Percentiles rank a stretch among this genome's conserved stretches.
Evolutionary conservation across 2,329 filamentous ascomycete species (phyloP).

Genomic region (Xylaria sp.): DNA sequence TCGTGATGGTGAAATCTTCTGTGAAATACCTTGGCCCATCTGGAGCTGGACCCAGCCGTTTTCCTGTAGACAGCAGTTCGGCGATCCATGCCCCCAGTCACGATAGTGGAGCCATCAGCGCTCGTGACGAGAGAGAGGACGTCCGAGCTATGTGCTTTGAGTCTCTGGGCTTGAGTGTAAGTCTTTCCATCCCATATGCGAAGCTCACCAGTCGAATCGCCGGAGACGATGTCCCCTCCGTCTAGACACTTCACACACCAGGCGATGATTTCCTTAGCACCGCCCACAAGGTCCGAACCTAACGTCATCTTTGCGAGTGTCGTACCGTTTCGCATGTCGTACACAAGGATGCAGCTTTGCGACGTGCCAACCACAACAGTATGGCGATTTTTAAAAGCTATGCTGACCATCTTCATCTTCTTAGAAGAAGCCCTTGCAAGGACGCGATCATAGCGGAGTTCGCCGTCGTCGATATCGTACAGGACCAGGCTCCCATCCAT

Average conservation of each 20-base stretch:
- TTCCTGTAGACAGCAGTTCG: conserved; percentile 85
- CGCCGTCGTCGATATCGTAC: conserved; percentile 85
- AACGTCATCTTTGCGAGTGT: conserved; percentile 85
- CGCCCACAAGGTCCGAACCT: conserved; percentile 79
- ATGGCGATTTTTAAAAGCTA: conserved; percentile 87
- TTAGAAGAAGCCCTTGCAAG: conserved; percentile 82
- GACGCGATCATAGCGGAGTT: conserved; percentile 81
- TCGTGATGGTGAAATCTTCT: conserved; percentile 91
- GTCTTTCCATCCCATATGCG: conserved; percentile 94
- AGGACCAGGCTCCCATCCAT: conserved; percentile 90
- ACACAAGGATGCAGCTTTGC: conserved; percentile 92
- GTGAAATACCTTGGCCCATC: conserved; percentile 89
- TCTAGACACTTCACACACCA: conserved; percentile 93
- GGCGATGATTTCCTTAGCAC: conserved; percentile 85
- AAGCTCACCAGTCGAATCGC: conserved; percentile 93
- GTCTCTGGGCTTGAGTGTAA: conserved; percentile 85
- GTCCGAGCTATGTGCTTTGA: conserved; percentile 89
- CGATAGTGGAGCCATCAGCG: conserved; percentile 80
- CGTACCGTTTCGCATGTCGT: conserved; percentile 83
- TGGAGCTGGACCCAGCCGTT: conserved; percentile 66
- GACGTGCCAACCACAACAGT: conserved; percentile 90
- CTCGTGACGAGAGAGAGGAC: conserved; percentile 88
- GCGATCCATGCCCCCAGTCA: conserved; percentile 93
- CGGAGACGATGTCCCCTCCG: conserved; percentile 90
- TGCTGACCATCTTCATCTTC: conserved; percentile 88